These are phyloP conservation scores for Pestalotiopsis sp. DNA, from an alignment of 2,329 filamentous ascomycete genomes.

Conservation along the genomic window DNA sequence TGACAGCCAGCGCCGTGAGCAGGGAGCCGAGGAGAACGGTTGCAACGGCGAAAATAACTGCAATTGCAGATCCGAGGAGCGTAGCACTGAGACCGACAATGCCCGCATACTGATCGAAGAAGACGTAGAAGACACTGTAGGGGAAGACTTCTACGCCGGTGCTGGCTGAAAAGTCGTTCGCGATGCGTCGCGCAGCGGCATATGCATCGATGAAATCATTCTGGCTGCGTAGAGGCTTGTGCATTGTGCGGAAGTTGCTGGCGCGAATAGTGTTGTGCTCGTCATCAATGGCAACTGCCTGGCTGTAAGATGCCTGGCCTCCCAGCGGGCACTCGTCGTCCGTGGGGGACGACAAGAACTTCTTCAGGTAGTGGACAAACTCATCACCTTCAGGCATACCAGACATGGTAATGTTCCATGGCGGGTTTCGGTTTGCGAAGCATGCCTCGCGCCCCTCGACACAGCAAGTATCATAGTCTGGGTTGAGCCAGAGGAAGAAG, in stretches of 20 bases:
- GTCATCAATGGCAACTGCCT: conserved; percentile 78
- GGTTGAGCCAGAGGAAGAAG: conserved; percentile 96
- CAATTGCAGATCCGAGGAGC: conserved; percentile 80
- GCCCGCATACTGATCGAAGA: conserved; percentile 94
- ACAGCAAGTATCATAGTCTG: conserved; percentile 68
- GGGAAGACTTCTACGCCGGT: conserved; percentile 88
- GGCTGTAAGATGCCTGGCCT: conserved; percentile 83
- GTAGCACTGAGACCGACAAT: conserved; percentile 81
- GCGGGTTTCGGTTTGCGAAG: conserved; percentile 74
- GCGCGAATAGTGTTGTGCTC: conserved; percentile 71
- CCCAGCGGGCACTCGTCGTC: conserved; percentile 84
- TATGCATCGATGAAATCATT: conserved; percentile 93
- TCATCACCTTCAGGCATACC: conserved; percentile 96
- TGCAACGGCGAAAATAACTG: conserved; percentile 81
- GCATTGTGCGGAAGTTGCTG: conserved; percentile 89
- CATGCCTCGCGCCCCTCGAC: conserved; percentile 72
- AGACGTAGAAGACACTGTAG: conserved; percentile 97
- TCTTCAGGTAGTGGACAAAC: conserved; percentile 82
- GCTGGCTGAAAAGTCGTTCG: conserved; percentile 69
- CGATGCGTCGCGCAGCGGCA: conserved; percentile 84
- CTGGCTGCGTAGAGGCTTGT: conserved; percentile 85
- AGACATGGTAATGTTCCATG: conserved; percentile 85
- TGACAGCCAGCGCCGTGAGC: conserved; percentile 79
- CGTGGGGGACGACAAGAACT: conserved; percentile 81
- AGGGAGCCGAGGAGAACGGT: conserved; percentile 82